Evolutionary conservation across 495 filamentous ascomycete genomes (phyloP).

Genomic region (Aspergillus conjunctus): DNA sequence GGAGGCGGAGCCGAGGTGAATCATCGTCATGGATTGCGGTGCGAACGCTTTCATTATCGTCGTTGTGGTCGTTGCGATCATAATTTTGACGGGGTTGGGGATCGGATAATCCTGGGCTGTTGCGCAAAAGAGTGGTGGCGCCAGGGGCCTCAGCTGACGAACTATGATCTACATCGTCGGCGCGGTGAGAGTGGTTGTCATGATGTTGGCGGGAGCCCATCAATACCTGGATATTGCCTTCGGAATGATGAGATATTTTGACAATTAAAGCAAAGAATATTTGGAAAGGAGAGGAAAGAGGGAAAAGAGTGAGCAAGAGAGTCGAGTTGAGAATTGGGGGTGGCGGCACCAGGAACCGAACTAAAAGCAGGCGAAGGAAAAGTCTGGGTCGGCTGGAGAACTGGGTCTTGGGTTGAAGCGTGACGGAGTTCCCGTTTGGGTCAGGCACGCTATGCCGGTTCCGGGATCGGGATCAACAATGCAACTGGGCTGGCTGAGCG

Average conservation of each 20-base stretch:
- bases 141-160: not conserved
- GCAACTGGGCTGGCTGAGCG: not conserved
- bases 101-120: not conserved
- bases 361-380: not conserved
- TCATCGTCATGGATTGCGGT: constrained; percentile 23
- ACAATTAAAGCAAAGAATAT: not conserved
- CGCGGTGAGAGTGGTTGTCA: constrained; percentile 7
- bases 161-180: constrained; percentile 23
- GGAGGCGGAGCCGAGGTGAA: constrained; percentile 12
- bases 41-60: constrained; percentile 23
- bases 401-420: not conserved
- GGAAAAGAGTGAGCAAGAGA: not conserved
- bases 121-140: constrained; percentile 4
- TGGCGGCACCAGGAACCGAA: not conserved
- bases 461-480: not conserved
- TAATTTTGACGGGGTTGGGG: not conserved
- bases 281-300: not conserved
- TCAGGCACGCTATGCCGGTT: constrained; percentile 11
- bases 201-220: constrained; percentile 21
- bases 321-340: not conserved
- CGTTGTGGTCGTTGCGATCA: constrained; percentile 15
- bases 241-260: not conserved
- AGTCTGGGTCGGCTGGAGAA: not conserved
- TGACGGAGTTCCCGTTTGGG: constrained; percentile 7
- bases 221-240: not conserved